phyloP scores from a whole-genome alignment of 2,329 filamentous ascomycete genomes.

The Sphaerulina populicola region DNA sequence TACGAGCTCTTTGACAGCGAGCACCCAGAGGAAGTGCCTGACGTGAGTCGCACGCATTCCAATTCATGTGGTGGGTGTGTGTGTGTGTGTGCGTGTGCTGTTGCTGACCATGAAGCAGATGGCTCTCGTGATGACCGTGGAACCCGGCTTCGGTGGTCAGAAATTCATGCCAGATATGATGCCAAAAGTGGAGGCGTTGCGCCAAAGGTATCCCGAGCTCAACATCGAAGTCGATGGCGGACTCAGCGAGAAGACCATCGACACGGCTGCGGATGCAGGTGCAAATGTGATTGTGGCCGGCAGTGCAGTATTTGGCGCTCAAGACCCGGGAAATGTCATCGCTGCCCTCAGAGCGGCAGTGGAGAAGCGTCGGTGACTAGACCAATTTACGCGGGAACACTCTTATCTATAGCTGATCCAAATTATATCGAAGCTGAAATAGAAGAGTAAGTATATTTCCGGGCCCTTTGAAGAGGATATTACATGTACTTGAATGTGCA shows the following conservation, averaged over 20 bases:
- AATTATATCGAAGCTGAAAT: too few species aligned
- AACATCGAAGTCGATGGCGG: constrained; percentile 98
- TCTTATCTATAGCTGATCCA: too few species aligned
- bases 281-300: constrained; percentile 98
- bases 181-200: constrained; percentile 80
- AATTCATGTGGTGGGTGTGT: too few species aligned
- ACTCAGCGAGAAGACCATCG: constrained; percentile 77
- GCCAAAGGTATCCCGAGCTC: constrained; percentile 75
- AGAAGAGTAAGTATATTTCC: too few species aligned
- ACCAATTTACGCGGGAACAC: too few species aligned
- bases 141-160: constrained; percentile 94
- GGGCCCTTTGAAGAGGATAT: too few species aligned
- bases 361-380: constrained; percentile 47
- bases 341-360: constrained; percentile 70
- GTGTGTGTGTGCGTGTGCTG: background rate
- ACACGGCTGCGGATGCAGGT: constrained; percentile 86
- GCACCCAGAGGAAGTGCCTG: constrained; percentile 68
- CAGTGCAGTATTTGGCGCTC: constrained; percentile 87
- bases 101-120: constrained; percentile 52
- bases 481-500: too few species aligned
- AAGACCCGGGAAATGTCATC: constrained; percentile 82
- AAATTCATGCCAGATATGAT: constrained; percentile 97
- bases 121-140: constrained; percentile 96
- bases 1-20: constrained; percentile 77
- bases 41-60: constrained; percentile 57